Conservation (phyloP, 345 rosid species). For the Citrus mangshanensis region DNA sequence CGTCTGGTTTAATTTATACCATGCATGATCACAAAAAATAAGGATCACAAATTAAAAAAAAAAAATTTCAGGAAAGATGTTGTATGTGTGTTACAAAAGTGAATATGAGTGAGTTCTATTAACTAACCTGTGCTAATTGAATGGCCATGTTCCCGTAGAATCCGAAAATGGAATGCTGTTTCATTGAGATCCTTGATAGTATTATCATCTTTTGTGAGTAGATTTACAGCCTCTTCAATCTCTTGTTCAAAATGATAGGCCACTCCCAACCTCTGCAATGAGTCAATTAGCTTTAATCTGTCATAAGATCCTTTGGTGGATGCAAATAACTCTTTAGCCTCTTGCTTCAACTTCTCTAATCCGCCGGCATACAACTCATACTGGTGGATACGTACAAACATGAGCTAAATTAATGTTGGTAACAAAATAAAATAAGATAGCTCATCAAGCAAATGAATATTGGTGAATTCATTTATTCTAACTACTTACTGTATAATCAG, state of each 20-base stretch:
- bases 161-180: slow-evolving; percentile 13
- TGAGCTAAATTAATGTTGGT: no score
- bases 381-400: not conserved
- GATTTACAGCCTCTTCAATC: slow-evolving; percentile 5
- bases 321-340: not conserved
- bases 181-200: slow-evolving; percentile 6
- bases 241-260: slow-evolving; percentile 12
- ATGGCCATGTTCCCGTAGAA: slow-evolving; percentile 6
- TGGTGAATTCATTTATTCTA: no score
- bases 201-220: not conserved
- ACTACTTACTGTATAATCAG: not conserved
- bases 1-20: no score
- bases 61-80: no score
- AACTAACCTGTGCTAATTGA: not conserved
- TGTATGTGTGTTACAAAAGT: no score
- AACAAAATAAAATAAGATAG: not conserved
- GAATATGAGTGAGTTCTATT: no score
- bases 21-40: no score
- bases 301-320: not conserved
- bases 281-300: slow-evolving; percentile 4
- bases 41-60: no score
- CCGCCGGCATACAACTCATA: slow-evolving; percentile 1
- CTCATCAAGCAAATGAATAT: no score
- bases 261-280: slow-evolving; percentile 15
- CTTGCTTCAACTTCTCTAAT: slow-evolving; percentile 5